Evolutionary conservation across 116 monocot species (phyloP), one percentile per base, ranked within the genome.

Genomic region (Posidonia oceanica): DNA sequence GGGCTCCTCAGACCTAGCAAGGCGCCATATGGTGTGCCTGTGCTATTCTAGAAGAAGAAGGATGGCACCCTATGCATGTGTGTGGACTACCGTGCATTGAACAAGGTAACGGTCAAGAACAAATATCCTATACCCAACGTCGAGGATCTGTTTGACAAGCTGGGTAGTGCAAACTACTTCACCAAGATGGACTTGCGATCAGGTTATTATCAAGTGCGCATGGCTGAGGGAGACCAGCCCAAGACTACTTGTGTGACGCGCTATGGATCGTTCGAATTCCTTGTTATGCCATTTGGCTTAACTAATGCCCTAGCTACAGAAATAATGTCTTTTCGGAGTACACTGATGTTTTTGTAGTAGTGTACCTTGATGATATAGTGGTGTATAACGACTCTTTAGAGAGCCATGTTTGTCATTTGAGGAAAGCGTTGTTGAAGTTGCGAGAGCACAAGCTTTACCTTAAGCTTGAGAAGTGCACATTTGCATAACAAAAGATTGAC

Each of bases 221-320:
- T 69, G 0, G 29, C 23, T 3, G 17, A 69, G 7, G 55, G 69
- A 3, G 69, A 69, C 29, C 21, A 39, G 40, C 37, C 21, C 0
- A 69, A 69, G 15, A 56, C 2, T 4, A 52, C 69, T 36, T 29
- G 53, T 37, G 55, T 55, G 5, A 69, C 69, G 1, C 3, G 68
- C 7, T 69, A 69, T 69, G 69, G 69, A 3, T 54, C 69, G 2
- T 55, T 15, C 55, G 36, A 69, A 1, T 69, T 54, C 14, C 0
- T 0, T 6, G 55, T 69, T 3, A 69, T 69, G 69, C 55, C 55
- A 15, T 69, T 69, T 69, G 69, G 54, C 1, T 22, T 69, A 5
- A 69, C 74, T 38, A 66, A 54, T 60, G 39, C 16, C 20, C 61
- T 36, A 14, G 36, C 65, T 13, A 74, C 22, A 72, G 44, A 48